Base-by-base conservation (phyloP, 116 monocot species). In the Zostera marina region DNA sequence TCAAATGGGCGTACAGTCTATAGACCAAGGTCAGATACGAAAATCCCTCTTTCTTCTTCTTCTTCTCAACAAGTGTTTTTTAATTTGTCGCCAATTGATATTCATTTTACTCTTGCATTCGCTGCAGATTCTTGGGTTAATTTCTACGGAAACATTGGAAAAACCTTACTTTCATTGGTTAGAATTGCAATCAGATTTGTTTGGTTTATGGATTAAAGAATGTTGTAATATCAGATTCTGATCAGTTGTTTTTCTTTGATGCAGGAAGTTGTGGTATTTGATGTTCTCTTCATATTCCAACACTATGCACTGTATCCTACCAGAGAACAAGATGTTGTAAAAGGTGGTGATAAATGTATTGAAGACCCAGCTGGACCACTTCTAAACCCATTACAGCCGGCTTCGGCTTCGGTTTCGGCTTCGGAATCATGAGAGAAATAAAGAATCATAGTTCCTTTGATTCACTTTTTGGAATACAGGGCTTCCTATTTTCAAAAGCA, bases 161-260 rank as follows among this genome's bases (percentile, higher is more conserved):
- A 96, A 70, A 88, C 96, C 44, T 70, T 96, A 44, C 96, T 96
- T 71, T 96, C 96, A 7, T 59, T 96, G 88, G 96, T 96, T 82
- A 44, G 73, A 19, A 44, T 16, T 22, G 53, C 61, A 1, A 32
- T 32, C 32, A 32, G 32, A 32, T 2, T 12, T 54, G 24, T 44
- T 44, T 21, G 45, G 22, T 7, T 24, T 15, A 10, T 32, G 6
- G n/a, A 12, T 61, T 61, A 17, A 14, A 25, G 13, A 1, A 42
- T 14, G 5, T 6, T 9, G 1, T 45, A 13, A 23, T 56, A 2
- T 49, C 39, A 42, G 10, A 38, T 26, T 56, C 4, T 59, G 43
- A 13, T 21, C 3, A 42, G 5, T 40, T 59, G 40, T 49, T 49
- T 54, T 66, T 51, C 61, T 60, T 54, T 47, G 11, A 72, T 76